phyloP scores from a whole-genome alignment of 139 green algal genomes.

The Axilococcus clingmanii region DNA sequence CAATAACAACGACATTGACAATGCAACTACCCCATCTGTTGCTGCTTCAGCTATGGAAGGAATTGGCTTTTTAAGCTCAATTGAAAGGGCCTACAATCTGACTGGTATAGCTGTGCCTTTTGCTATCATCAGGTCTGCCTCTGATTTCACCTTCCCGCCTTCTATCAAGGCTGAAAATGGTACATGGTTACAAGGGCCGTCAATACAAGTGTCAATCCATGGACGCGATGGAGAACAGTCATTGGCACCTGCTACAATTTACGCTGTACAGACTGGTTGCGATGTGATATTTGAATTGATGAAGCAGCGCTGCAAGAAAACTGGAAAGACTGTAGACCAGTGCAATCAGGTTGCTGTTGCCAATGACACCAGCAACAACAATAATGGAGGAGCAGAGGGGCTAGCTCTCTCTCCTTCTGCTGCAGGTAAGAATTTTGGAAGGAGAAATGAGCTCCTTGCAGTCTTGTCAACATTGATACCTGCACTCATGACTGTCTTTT shows the following conservation, averaged over 20 bases:
- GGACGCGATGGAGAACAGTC: neutral
- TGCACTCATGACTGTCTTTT: too few species aligned
- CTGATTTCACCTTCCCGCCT: conserved; percentile 1
- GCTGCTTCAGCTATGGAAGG: conserved; percentile 8
- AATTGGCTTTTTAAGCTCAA: neutral
- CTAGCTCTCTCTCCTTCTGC: neutral
- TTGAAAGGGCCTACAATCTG: conserved; percentile 5
- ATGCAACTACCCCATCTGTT: neutral
- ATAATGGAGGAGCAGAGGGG: neutral
- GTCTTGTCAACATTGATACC: too few species aligned
- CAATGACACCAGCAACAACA: too few species aligned
- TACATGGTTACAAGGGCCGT: neutral
- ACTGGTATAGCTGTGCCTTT: conserved; percentile 2
- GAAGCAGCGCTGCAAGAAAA: neutral
- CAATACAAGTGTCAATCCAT: neutral
- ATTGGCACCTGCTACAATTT: conserved; percentile 1
- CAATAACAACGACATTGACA: too few species aligned
- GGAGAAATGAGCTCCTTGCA: too few species aligned
- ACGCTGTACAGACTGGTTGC: neutral
- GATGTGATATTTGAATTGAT: neutral
- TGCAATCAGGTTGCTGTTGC: too few species aligned
- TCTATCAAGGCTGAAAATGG: neutral
- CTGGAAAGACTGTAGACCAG: neutral
- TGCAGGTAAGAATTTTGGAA: too few species aligned
- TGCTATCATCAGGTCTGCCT: neutral